phyloP scores from a whole-genome alignment of 225 moss, liverwort and hornwort genomes.

The Rhytidiadelphus loreus region DNA sequence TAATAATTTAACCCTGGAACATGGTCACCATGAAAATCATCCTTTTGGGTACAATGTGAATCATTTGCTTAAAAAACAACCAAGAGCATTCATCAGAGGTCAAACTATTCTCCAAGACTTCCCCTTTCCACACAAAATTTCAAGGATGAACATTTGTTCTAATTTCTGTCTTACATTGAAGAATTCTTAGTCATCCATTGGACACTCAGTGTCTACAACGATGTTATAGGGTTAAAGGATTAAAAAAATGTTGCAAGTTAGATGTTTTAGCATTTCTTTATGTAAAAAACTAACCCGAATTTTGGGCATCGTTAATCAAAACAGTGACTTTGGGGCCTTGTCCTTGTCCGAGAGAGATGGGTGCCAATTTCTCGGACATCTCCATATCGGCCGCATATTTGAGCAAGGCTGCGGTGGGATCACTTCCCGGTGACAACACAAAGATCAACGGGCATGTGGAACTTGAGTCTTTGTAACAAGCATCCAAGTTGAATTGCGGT shows the following conservation, averaged over 20 bases:
- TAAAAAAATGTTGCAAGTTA: not conserved
- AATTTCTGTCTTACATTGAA: not conserved
- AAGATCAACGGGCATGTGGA: slow-evolving; percentile 79
- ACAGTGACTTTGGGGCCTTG: slow-evolving; percentile 84
- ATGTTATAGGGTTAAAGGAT: rapidly evolving
- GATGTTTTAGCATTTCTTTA: not conserved
- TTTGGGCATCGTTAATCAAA: slow-evolving; percentile 77
- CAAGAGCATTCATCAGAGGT: not conserved
- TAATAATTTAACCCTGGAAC: not conserved
- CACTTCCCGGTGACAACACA: slow-evolving; percentile 80
- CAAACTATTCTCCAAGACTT: not conserved
- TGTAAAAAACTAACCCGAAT: slow-evolving; percentile 20
- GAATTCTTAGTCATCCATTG: not conserved
- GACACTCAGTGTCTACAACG: rapidly evolving
- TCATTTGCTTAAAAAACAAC: no score
- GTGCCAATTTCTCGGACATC: slow-evolving; percentile 74
- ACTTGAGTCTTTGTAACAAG: slow-evolving; percentile 76
- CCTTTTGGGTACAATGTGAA: rapidly evolving
- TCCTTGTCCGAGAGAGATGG: slow-evolving; percentile 90
- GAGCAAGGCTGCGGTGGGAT: slow-evolving; percentile 75
- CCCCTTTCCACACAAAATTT: no score
- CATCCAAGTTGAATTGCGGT: slow-evolving; percentile 70
- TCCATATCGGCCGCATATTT: slow-evolving; percentile 75
- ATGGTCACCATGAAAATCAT: rapidly evolving
- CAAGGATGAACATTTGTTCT: rapidly evolving